Base-by-base conservation (phyloP, 2,329 filamentous ascomycete species). In the Xylaria sp. region DNA sequence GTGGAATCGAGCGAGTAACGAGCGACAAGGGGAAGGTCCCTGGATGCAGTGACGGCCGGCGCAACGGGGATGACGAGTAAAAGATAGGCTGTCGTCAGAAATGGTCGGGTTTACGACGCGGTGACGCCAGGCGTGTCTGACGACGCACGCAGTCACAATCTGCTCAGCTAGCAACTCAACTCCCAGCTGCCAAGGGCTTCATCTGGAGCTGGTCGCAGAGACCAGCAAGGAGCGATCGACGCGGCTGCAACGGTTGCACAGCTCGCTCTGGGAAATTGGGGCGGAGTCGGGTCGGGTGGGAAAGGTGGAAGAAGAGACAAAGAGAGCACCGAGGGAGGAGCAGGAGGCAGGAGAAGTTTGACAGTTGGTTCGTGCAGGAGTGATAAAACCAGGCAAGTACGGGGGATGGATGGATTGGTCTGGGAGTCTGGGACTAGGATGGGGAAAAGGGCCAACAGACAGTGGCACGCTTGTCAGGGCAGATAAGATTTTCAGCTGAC, bases 11-110 rank as follows among this genome's bases (percentile, higher is more conserved):
- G 60, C 70, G 68, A 74, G 65, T 74, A 79, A 74, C 76, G 76
- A 79, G 74, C 72, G 77, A 73, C 76, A 71, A 72, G 72, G 75
- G 74, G 66, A 72, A 51, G 50, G 32, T 56, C 64, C 65, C 50
- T 60, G 37, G 60, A 62, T 63, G 28, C 25, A 41, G 48, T 32
- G 25, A 50, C 37, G 56, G 55, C 34, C 48, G 58, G 58, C 58
- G 63, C 61, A 39, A 52, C 20, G 20, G 62, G 44, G 46, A n/a
- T 3, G 28, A 52, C 56, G 55, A 39, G 12, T 10, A 50, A 18
- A 25, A n/a, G 48, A 41, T 48, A n/a, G 58, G 8, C 28, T 4
- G 66, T 51, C 25, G 52, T 63, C 56, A 37, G 59, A 55, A 34
- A 46, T 25, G 58, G n/a, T 39, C 34, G 25, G 23, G 61, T 23